A percentile compares a stretch with the other conserved stretches of the same genome.
phyloP scores from a whole-genome alignment of 805 yeast species.

The Pachysolen tannophilus region DNA sequence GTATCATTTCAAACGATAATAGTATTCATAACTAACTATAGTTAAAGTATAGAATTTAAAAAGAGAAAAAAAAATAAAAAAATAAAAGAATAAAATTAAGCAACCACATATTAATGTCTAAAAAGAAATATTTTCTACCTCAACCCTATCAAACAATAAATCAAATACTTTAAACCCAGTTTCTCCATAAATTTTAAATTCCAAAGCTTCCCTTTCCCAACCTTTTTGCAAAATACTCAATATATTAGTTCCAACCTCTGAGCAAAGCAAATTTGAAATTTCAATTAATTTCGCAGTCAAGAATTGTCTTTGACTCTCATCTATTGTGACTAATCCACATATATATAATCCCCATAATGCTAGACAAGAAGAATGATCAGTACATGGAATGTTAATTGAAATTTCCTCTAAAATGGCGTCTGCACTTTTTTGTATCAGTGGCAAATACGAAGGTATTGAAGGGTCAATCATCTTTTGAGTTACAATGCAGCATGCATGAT shows the following conservation, averaged over 20 bases:
- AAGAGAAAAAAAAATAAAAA: too few species aligned
- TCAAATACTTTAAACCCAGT: constrained; percentile 5
- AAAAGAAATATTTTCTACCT: not conserved
- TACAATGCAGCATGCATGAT: constrained; percentile 6
- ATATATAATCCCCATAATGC: constrained; percentile 6
- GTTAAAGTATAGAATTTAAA: too few species aligned
- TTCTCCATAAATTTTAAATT: not conserved
- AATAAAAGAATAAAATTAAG: too few species aligned
- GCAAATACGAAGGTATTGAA: constrained; percentile 1
- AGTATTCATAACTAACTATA: too few species aligned
- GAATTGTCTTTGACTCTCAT: not conserved
- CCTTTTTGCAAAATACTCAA: constrained; percentile 8
- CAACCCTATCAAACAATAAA: constrained; percentile 6
- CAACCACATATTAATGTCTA: too few species aligned
- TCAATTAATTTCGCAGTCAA: constrained; percentile 4
- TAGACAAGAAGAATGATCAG: constrained; percentile 8
- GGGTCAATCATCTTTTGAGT: constrained; percentile 8
- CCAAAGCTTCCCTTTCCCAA: constrained; percentile 5
- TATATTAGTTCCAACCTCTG: constrained; percentile 7
- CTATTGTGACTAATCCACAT: constrained; percentile 5
- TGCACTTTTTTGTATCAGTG: constrained; percentile 6
- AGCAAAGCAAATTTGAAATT: constrained; percentile 6
- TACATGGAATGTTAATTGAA: constrained; percentile 1
- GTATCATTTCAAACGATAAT: too few species aligned
- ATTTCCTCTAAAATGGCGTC: not conserved